These are phyloP conservation scores for Colletotrichum aenigma DNA, from an alignment of 2,329 filamentous ascomycete species.

Conservation along the genomic window DNA sequence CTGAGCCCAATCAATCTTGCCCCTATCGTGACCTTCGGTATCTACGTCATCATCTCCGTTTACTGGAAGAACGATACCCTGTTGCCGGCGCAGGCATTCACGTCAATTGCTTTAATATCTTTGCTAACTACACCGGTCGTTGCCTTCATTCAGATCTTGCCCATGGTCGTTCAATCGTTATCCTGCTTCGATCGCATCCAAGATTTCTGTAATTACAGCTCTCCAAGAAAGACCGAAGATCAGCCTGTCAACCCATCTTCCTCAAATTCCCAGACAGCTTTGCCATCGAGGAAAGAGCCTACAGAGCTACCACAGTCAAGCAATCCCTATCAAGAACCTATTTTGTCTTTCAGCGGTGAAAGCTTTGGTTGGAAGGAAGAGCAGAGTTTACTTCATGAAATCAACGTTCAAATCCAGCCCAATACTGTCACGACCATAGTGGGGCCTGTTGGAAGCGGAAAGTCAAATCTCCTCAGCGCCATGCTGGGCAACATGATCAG, in stretches of 20 bases:
- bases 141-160: slow-evolving; percentile 25
- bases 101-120: slow-evolving; percentile 22
- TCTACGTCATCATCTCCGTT: slow-evolving; percentile 28
- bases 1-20: slow-evolving; percentile 23
- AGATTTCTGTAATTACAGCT: slow-evolving; percentile 20
- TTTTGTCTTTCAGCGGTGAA: background rate
- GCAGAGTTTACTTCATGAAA: background rate
- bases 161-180: slow-evolving; percentile 19
- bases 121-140: slow-evolving; percentile 24
- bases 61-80: slow-evolving; percentile 26
- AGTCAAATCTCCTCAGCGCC: slow-evolving; percentile 1
- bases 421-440: background rate
- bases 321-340: background rate
- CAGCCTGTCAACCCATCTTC: background rate
- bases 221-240: background rate
- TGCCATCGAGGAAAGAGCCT: background rate
- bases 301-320: background rate
- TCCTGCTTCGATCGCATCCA: slow-evolving; percentile 27
- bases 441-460: slow-evolving; percentile 17
- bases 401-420: background rate
- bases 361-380: slow-evolving; percentile 4
- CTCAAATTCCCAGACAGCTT: background rate
- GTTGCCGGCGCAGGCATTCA: slow-evolving; percentile 25
- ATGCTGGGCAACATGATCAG: slow-evolving; percentile 1
- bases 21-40: slow-evolving; percentile 27